Evolutionary conservation across 2,329 filamentous ascomycete genomes (phyloP), one percentile per base, ranked within the genome.

Genomic region (Hypoxylon sp.): DNA sequence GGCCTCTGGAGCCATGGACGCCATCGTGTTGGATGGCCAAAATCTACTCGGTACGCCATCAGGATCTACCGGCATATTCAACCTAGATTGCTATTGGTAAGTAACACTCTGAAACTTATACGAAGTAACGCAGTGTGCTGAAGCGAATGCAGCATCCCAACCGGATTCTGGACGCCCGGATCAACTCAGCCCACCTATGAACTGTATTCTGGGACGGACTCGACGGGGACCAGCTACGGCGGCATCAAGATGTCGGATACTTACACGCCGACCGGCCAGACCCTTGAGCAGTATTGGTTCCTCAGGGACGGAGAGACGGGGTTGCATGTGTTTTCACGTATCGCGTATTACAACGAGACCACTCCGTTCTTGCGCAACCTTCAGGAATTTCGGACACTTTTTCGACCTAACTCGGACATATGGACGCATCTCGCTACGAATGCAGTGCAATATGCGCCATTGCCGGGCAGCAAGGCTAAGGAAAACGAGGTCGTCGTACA

Each of bases 251-350:
- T 89, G 80, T 84, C 82, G 48, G 85, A 89, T 61, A 84, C 80
- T 0, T 89, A 87, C 69, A 78, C 81, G 0, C 77, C 80, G 0
- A 88, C 86, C 0, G 85, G 86, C 1, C 86, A 89, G 70, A 70
- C 84, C 5, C 77, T 90, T 15, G 82, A 89, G 69, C 87, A 89
- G 70, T 89, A 89, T 73, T 89, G 85, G 85, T 89, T 89, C 68
- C 75, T 89, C 2, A 79, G 84, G 10, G 86, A 88, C 46, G 84
- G 83, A 1, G 87, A 90, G 72, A 89, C 87, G 0, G 87, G 87
- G 0, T 72, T 89, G 34, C 87, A 89, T 69, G 84, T 82, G 0
- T 89, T 89, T 73, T 85, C 81, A 59, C 82, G 86, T n/a, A 74
- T 88, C 8, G 79, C 82, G 0, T 90, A 90, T 67, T 78, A 85